A percentile compares a stretch with the other conserved stretches of the same genome.
phyloP scores from a whole-genome alignment of 139 green algal species.

The Volvox reticuliferus region DNA sequence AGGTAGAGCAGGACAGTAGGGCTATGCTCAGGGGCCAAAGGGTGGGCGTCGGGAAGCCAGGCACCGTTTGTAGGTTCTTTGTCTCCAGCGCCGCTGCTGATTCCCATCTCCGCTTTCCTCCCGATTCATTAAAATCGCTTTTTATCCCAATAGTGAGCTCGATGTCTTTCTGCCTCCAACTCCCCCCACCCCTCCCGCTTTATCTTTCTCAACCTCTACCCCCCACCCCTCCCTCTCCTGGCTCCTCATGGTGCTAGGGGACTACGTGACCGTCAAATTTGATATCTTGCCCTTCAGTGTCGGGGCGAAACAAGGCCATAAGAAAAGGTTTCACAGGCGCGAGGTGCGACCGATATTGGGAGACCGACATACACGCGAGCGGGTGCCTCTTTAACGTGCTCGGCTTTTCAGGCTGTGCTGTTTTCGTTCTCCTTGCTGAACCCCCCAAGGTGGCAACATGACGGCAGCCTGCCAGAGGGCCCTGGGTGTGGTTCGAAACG shows the following conservation, averaged over 20 bases:
- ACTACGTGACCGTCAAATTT: slow-evolving; percentile 13
- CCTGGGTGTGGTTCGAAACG: too few relatives aligned
- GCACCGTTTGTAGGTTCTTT: background rate
- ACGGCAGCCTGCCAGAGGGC: too few relatives aligned
- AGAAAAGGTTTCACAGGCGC: background rate
- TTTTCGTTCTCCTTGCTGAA: too few relatives aligned
- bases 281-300: background rate
- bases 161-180: background rate
- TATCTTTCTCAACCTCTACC: background rate
- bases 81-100: background rate
- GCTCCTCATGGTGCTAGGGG: background rate
- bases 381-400: too few relatives aligned
- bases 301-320: background rate
- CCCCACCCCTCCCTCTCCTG: background rate
- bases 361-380: too few relatives aligned
- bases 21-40: too few relatives aligned
- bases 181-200: background rate
- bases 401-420: too few relatives aligned
- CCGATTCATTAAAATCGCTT: background rate
- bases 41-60: too few relatives aligned
- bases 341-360: background rate
- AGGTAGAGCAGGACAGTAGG: background rate
- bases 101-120: background rate
- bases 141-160: background rate
- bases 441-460: too few relatives aligned